Base-by-base conservation (phyloP, 163 green algal genomes). In the Chlorella variabilis region DNA sequence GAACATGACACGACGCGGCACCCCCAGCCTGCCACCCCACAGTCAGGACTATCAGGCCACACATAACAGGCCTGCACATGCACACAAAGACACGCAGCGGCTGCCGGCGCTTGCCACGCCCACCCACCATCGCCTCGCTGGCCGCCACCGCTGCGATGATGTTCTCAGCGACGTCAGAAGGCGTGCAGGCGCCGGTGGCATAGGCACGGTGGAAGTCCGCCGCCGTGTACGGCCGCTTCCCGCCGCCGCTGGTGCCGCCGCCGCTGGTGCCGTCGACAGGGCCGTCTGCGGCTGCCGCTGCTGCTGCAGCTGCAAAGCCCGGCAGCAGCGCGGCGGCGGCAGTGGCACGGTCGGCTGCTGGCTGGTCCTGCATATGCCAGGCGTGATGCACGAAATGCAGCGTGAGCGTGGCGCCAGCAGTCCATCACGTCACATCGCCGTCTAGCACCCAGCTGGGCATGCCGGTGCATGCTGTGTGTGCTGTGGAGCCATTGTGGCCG, bases 161-260 rank as follows among this genome's bases (percentile, higher is more conserved):
- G 73, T 75, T 81, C 71, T 90, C 79, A 0, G 82, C 89, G 31
- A 93, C 91, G 36, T 88, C 38, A 0, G 9, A 41, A 1, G 91
- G 91, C 1, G 88, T 92, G 27, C 45, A 66, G 17, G 20, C 18
- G 13, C 86, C 85, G 21, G 31, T 38, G 20, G 54, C 4, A 29
- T 89, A 91, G 3, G 81, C 82, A 6, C 41, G 13, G 9, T 77
- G 49, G 56, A 81, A 87, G 36, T 87, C 83, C 25, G 77, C 63
- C 27, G 62, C 69, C 1, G 71, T 84, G 69, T 73, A 51, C 3
- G 36, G 83, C 29, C 51, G 69, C 45, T 4, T n/a, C 9, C 48
- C 38, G 59, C 59, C n/a, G 59, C n/a, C 9, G n/a, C 29, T 36
- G 59, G 4, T 36, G 59, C n/a, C 29, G 29, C 29, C n/a, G 34